Evolutionary conservation across 1,139 yeast genomes (phyloP), one percentile per base, ranked within the genome.

Genomic region (Maudiozyma humilis): DNA sequence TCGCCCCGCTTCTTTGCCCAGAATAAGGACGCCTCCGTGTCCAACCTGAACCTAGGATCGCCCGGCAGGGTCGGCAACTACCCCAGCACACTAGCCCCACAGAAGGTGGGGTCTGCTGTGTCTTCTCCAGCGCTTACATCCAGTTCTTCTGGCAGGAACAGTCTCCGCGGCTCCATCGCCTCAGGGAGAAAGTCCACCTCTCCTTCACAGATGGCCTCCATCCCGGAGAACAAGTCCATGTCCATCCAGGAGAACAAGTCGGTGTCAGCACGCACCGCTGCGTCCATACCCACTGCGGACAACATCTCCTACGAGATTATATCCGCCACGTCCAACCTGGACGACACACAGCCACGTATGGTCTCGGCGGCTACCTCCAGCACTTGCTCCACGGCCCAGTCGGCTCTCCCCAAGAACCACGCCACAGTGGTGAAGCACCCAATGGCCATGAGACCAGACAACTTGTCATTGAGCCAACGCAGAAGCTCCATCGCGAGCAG

Each of bases 241-340:
- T 37, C 41, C 5, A 32, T 29, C 3, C 33, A 32, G n/a, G n/a
- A n/a, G n/a, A n/a, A n/a, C n/a, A 40, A 32, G 12, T 12, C 34
- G 12, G 20, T 27, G 2, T 38, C 42, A 4, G 37, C 35, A 3
- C 35, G 30, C 3, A 38, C 42, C 5, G 18, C 36, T 13, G 23
- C 13, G 25, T 41, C 60, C 2, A 50, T 56, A 7, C 55, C 58
- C 27, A 55, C 60, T 1, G 60, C 62, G 1, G 61, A 55, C 31
- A 56, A 59, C 33, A 44, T 55, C 18, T 59, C 63, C 1, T 56
- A 51, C 41, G 53, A 54, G 25, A 57, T 60, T 30, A 41, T 54
- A 6, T 52, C 56, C 4, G 39, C 50, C 4, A 41, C 54, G 15
- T 40, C 51, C 1, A 30, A 38, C 13, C 33, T 44, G 15, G 16